These are phyloP conservation scores for Populus hybrid DNA, from an alignment of 441 rosid genomes.

Conservation along the genomic window DNA sequence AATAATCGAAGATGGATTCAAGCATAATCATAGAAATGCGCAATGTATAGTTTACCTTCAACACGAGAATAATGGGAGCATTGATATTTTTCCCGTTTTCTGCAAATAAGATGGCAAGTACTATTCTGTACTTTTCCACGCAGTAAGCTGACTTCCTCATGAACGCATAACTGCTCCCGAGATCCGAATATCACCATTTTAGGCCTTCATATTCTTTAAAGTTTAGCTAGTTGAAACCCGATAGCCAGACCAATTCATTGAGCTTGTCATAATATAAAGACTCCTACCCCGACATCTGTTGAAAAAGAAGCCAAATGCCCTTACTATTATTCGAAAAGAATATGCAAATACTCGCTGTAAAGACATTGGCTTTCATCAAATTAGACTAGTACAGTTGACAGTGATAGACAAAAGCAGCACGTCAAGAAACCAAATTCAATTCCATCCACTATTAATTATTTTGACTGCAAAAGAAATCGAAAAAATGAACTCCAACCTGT, in stretches of 20 bases:
- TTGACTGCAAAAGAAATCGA: neutral
- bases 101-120: slow-evolving; percentile 72
- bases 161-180: slow-evolving; percentile 88
- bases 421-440: neutral
- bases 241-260: neutral
- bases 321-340: neutral
- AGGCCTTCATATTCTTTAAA: slow-evolving; percentile 56
- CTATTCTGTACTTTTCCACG: slow-evolving; percentile 86
- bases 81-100: slow-evolving; percentile 47
- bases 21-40: neutral
- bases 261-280: neutral
- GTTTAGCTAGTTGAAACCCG: slow-evolving; percentile 11
- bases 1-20: neutral
- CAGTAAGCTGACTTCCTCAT: slow-evolving; percentile 75
- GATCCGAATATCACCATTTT: slow-evolving; percentile 93
- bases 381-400: neutral
- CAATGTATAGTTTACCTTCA: slow-evolving; percentile 40
- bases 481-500: slow-evolving; percentile 49
- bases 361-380: neutral
- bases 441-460: slow-evolving; percentile 3
- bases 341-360: no score
- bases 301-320: neutral
- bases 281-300: neutral
- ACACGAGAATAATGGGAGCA: slow-evolving; percentile 59
- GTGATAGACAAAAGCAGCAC: neutral